Evolutionary conservation across 2,329 filamentous ascomycete genomes (phyloP), one percentile per base, ranked within the genome.

Genomic region (Calonectria henricotiae): DNA sequence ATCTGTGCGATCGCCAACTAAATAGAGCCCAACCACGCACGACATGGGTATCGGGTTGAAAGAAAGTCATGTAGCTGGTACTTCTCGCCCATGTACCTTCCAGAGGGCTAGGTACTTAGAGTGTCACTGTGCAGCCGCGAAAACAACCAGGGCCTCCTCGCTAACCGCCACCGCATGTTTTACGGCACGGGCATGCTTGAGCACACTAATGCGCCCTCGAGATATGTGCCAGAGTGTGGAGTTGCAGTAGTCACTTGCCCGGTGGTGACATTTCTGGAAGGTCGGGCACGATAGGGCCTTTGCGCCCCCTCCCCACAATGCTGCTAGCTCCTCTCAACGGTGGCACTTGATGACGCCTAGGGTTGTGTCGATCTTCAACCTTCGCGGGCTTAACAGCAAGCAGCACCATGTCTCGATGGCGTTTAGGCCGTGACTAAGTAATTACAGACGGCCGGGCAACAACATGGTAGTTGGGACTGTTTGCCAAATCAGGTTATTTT

Each of bases 341-440:
- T 27, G 46, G 2, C 23, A 27, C 51, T 49, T 15, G 7, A 20
- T 25, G 49, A 27, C 30, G 37, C 37, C 46, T 8, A 27, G 39
- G 62, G 30, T 37, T 37, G 37, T 54, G 62, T 46, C 47, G 62
- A 65, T 58, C 49, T n/a, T 27, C 47, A 25, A 35, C 62, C 62
- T 65, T 25, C 8, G 37, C 3, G 49, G 49, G 62, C 11, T 46
- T 65, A 65, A 49, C 20, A 44, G 17, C 37, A 15, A 8, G 35
- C 62, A 20, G 23, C 35, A 25, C 44, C 15, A 37, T 20, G 46
- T 12, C 46, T 49, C 23, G 46, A 64, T 30, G 25, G 62, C 37
- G 20, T 65, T 25, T 12, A 35, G 39, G 23, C 30, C 20, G 39
- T 41, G 32, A 32, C 51, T 65, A 41, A 55, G 39, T 55, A 55